These are phyloP conservation scores for Phanerochaete sordida DNA, from an alignment of 768 basidiomycete genomes.

Conservation along the genomic window DNA sequence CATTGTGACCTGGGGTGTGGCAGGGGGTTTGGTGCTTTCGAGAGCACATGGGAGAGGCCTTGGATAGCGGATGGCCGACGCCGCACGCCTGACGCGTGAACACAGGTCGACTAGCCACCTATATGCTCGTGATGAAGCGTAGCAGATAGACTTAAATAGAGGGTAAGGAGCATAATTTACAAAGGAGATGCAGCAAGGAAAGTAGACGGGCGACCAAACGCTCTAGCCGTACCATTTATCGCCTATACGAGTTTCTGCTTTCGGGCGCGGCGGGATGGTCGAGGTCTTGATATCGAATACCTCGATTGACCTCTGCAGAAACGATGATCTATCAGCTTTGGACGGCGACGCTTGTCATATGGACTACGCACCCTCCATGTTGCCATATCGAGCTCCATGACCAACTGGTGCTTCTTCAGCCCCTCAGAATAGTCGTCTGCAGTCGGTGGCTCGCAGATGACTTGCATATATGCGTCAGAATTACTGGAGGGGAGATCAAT, in stretches of 20 bases:
- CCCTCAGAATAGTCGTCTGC: conserved; percentile 62
- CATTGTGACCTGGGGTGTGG: no score
- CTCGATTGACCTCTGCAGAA: conserved; percentile 73
- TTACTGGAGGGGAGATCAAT: background rate
- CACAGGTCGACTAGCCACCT: no score
- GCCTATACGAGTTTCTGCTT: conserved; percentile 52
- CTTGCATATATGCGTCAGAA: conserved; percentile 32
- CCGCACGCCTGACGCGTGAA: no score
- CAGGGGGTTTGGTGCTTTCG: no score
- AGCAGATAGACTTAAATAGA: no score
- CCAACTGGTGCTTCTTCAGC: conserved; percentile 75
- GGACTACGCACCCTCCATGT: conserved; percentile 78
- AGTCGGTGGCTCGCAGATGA: conserved; percentile 58
- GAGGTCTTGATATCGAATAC: conserved; percentile 78
- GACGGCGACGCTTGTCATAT: no score
- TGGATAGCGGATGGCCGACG: no score
- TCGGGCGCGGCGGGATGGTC: conserved; percentile 70
- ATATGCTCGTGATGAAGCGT: no score
- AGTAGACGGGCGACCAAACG: background rate
- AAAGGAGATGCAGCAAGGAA: background rate
- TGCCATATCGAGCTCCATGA: conserved; percentile 88
- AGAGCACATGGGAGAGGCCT: no score
- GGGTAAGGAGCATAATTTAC: no score
- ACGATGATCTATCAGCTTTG: background rate
- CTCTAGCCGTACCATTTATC: conserved; percentile 70